These are phyloP conservation scores for Coriaria nepalensis DNA, from an alignment of 306 rosid species.

Conservation along the genomic window DNA sequence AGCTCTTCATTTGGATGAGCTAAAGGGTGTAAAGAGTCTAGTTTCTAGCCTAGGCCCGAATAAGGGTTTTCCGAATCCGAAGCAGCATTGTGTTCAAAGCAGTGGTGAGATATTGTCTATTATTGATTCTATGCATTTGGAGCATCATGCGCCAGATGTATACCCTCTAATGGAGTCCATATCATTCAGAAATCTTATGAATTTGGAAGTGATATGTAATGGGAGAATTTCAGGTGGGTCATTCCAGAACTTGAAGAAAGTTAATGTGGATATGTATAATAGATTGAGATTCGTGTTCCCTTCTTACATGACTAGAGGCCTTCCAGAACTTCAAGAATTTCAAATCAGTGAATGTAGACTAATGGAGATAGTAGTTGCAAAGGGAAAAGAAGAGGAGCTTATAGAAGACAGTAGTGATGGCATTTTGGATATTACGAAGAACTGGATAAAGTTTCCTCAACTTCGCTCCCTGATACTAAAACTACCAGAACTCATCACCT, in stretches of 20 bases:
- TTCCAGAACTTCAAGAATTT: conserved; percentile 16
- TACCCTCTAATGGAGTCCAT: conserved; percentile 22
- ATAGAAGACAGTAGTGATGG: not conserved
- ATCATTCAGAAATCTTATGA: conserved; percentile 5
- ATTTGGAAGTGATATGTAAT: conserved; percentile 2
- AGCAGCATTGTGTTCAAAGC: conserved; percentile 23
- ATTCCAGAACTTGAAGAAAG: conserved; percentile 16
- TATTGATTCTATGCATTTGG: conserved; percentile 5
- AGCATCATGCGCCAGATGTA: not conserved
- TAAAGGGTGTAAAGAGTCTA: conserved; percentile 18
- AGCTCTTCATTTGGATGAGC: conserved; percentile 28
- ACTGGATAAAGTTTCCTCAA: not conserved
- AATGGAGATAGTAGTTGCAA: conserved; percentile 11
- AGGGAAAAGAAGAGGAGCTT: not conserved
- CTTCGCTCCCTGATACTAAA: conserved; percentile 9
- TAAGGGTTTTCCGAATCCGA: conserved; percentile 25
- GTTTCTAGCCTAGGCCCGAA: conserved; percentile 14
- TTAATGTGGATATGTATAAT: conserved; percentile 10
- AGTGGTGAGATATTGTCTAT: conserved; percentile 16
- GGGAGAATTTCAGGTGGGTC: conserved; percentile 13
- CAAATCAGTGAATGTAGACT: conserved; percentile 21
- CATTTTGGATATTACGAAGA: conserved; percentile 15
- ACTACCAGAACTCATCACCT: conserved; percentile 10
- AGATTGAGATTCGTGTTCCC: conserved; percentile 14
- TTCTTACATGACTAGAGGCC: not conserved